Evolutionary conservation across 2,329 filamentous ascomycete genomes (phyloP).

Genomic region (Verticillium albo-atrum): DNA sequence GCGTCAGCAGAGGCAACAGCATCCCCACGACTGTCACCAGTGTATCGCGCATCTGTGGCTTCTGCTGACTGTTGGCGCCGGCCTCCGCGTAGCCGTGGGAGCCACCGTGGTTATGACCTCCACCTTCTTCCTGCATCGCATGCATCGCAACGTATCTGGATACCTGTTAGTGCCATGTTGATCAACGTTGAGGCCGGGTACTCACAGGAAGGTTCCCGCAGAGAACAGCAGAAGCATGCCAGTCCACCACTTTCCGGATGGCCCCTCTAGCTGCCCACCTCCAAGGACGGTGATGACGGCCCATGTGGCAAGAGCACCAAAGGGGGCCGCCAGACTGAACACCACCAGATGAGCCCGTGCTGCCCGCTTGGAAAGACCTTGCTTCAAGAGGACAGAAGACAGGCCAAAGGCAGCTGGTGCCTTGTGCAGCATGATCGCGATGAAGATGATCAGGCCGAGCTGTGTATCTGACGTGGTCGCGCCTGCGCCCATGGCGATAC

Average conservation of each 20-base stretch:
- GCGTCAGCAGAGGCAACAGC: slow-evolving; percentile 71
- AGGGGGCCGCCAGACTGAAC: slow-evolving; percentile 86
- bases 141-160: slow-evolving; percentile 94
- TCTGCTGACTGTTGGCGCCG: slow-evolving; percentile 34
- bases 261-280: slow-evolving; percentile 52
- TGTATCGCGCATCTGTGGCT: slow-evolving; percentile 63
- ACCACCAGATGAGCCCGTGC: slow-evolving; percentile 81
- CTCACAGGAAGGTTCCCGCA: slow-evolving; percentile 90
- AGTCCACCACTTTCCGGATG: slow-evolving; percentile 76
- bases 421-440: slow-evolving; percentile 97
- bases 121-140: slow-evolving; percentile 79
- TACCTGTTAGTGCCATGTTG: not conserved
- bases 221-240: slow-evolving; percentile 93
- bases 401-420: slow-evolving; percentile 92
- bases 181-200: slow-evolving; percentile 4
- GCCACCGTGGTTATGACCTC: slow-evolving; percentile 43
- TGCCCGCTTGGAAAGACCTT: slow-evolving; percentile 82
- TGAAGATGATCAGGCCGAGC: slow-evolving; percentile 85
- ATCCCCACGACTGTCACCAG: slow-evolving; percentile 70
- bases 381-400: slow-evolving; percentile 83
- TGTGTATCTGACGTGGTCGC: slow-evolving; percentile 69
- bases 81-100: slow-evolving; percentile 52
- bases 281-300: slow-evolving; percentile 70
- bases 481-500: slow-evolving; percentile 91
- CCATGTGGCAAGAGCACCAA: slow-evolving; percentile 82